Evolutionary conservation across 2,329 filamentous ascomycete species (phyloP).

Genomic region (Penicillium sp.): DNA sequence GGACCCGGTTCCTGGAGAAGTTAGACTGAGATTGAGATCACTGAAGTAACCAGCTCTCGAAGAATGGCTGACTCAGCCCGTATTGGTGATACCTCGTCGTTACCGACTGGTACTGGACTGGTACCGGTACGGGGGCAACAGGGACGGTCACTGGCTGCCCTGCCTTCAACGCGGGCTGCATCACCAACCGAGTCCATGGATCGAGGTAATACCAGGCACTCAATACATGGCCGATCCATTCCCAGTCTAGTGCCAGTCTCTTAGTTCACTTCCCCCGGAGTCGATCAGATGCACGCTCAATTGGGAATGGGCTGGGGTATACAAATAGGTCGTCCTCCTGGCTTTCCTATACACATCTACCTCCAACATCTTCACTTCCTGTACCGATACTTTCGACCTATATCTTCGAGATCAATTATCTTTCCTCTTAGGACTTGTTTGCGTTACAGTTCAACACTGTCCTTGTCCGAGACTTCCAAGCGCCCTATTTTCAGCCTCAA

Average conservation of each 20-base stretch:
- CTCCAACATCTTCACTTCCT: background rate
- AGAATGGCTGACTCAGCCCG: constrained; percentile 25
- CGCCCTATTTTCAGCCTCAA: constrained; percentile 1
- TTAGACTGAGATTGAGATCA: background rate
- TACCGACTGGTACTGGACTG: no score
- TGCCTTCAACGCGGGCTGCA: constrained; percentile 11
- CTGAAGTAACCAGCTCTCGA: constrained; percentile 9
- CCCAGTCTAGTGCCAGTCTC: background rate
- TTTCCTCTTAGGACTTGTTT: constrained; percentile 11
- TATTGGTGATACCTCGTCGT: background rate
- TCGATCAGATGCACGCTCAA: constrained; percentile 25
- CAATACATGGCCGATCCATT: constrained; percentile 27
- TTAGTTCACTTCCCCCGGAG: constrained; percentile 17
- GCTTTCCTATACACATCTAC: constrained; percentile 1
- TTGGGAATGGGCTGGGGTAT: constrained; percentile 25
- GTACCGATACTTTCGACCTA: constrained; percentile 4
- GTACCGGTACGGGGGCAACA: background rate
- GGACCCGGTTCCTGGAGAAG: background rate
- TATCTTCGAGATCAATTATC: background rate
- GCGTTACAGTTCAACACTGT: constrained; percentile 26
- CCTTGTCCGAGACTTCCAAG: constrained; percentile 4
- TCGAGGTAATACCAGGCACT: constrained; percentile 22
- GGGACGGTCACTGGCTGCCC: constrained; percentile 20
- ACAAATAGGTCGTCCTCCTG: constrained; percentile 19
- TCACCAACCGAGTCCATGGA: constrained; percentile 10